phyloP scores from a whole-genome alignment of 1,284 basidiomycete genomes.

The Fistulina hepatica region DNA sequence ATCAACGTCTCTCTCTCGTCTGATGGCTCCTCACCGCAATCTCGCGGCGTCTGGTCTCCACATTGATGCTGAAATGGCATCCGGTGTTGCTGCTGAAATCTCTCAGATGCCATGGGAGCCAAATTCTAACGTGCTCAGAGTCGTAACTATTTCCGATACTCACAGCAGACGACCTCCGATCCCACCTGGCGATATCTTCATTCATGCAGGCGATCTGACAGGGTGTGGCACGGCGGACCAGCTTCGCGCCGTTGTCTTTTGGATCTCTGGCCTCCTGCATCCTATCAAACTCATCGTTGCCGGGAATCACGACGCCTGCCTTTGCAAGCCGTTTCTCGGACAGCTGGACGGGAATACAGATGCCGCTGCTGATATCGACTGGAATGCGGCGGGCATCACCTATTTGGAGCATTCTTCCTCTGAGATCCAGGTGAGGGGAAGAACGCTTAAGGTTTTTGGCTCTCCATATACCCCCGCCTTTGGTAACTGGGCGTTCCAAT shows the following conservation, averaged over 20 bases:
- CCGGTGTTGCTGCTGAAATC: too few species aligned
- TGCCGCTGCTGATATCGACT: not conserved
- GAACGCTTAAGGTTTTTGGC: constrained; percentile 6
- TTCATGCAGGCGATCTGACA: constrained; percentile 57
- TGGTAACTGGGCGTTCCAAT: not conserved
- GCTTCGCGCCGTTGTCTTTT: constrained; percentile 42
- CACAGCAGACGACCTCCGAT: too few species aligned
- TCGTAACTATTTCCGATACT: too few species aligned
- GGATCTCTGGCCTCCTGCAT: constrained; percentile 45
- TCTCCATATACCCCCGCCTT: constrained; percentile 1
- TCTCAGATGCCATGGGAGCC: too few species aligned
- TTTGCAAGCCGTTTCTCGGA: not conserved
- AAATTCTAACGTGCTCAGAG: too few species aligned
- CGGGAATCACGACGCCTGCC: not conserved
- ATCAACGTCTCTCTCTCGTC: too few species aligned
- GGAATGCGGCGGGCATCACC: not conserved
- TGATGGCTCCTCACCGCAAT: too few species aligned
- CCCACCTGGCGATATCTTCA: constrained; percentile 51
- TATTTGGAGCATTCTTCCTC: not conserved
- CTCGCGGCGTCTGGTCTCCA: too few species aligned
- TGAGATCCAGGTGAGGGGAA: constrained; percentile 2
- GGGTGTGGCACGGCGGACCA: constrained; percentile 33
- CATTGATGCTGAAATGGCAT: too few species aligned
- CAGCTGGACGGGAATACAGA: not conserved
- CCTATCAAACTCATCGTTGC: constrained; percentile 43